Percentiles rank a stretch among this genome's conserved stretches.
Evolutionary conservation across 2,329 filamentous ascomycete genomes (phyloP).

Genomic region (Cladophialophora carrionii): DNA sequence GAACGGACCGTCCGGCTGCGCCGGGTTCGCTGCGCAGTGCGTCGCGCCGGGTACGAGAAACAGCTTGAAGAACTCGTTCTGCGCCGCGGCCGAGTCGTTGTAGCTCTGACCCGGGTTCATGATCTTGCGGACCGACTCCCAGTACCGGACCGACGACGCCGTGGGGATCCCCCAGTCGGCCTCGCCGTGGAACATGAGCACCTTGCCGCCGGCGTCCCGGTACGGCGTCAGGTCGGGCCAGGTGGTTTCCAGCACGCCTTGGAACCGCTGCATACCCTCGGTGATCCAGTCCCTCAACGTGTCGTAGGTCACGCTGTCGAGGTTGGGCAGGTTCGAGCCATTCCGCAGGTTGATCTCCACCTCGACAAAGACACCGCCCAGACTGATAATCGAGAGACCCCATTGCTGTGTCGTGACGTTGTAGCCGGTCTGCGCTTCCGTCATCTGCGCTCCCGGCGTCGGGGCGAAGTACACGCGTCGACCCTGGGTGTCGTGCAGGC

Average conservation of each 20-base stretch:
- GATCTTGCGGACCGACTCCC: conserved; percentile 56
- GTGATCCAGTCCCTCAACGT: conserved; percentile 61
- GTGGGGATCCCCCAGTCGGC: conserved; percentile 58
- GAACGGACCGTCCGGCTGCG: conserved; percentile 51
- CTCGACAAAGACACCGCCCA: conserved; percentile 40
- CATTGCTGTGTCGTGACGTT: conserved; percentile 40
- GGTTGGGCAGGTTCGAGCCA: conserved; percentile 46
- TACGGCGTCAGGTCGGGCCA: conserved; percentile 58
- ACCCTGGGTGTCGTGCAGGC: conserved; percentile 48
- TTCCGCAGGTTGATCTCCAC: conserved; percentile 35
- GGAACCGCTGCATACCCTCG: conserved; percentile 54
- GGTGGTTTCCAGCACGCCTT: conserved; percentile 59
- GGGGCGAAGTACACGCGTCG: conserved; percentile 48
- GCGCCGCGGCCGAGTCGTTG: conserved; percentile 46
- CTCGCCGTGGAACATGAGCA: conserved; percentile 64
- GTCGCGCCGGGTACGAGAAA: conserved; percentile 59
- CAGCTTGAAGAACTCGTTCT: conserved; percentile 60
- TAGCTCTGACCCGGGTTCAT: conserved; percentile 53
- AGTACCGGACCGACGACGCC: conserved; percentile 60
- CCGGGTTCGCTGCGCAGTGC: conserved; percentile 55
- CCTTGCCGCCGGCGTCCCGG: conserved; percentile 56
- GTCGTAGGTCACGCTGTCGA: conserved; percentile 59
- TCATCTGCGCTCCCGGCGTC: conserved; percentile 40
- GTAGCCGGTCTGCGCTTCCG: conserved; percentile 39
- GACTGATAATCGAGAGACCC: conserved; percentile 42